A percentile compares a stretch with the other conserved stretches of the same genome.
These are phyloP conservation scores for Lunularia cruciata DNA, from an alignment of 225 moss, liverwort and hornwort genomes.

Conservation along the genomic window DNA sequence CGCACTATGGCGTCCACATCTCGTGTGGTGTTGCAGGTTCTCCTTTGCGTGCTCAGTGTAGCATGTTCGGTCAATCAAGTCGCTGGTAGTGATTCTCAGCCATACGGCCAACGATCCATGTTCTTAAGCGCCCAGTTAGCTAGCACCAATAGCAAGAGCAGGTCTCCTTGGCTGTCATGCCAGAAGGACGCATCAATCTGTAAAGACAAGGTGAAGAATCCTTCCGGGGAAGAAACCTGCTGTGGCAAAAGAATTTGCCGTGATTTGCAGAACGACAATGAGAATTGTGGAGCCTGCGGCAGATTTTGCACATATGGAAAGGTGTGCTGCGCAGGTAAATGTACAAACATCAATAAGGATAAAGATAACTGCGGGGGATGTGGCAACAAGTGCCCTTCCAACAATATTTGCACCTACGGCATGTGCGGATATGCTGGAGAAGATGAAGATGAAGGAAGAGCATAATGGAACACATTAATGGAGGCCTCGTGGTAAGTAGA, in stretches of 20 bases:
- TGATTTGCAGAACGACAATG: neutral
- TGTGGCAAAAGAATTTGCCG: constrained; percentile 13
- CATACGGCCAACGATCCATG: neutral
- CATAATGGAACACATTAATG: too few species aligned
- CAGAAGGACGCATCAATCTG: neutral
- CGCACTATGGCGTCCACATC: too few species aligned
- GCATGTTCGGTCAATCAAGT: too few species aligned
- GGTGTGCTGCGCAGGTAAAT: constrained; percentile 17
- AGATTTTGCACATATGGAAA: neutral
- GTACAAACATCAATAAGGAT: neutral
- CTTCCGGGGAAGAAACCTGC: constrained; percentile 10
- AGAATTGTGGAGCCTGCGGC: constrained; percentile 7
- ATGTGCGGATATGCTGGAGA: constrained; percentile 5
- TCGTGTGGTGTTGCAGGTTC: too few species aligned
- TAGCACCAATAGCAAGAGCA: neutral
- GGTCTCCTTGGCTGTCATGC: constrained; percentile 9
- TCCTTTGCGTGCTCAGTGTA: too few species aligned
- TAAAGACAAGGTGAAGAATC: constrained; percentile 15
- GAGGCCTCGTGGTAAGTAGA: too few species aligned
- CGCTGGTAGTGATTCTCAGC: too few species aligned
- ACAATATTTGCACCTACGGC: neutral
- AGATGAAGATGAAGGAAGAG: too few species aligned
- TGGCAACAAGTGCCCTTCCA: neutral
- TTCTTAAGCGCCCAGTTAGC: neutral
- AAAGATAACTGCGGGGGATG: constrained; percentile 18